Base-by-base conservation (phyloP, 306 rosid genomes). In the Hylodesmum podocarpum region DNA sequence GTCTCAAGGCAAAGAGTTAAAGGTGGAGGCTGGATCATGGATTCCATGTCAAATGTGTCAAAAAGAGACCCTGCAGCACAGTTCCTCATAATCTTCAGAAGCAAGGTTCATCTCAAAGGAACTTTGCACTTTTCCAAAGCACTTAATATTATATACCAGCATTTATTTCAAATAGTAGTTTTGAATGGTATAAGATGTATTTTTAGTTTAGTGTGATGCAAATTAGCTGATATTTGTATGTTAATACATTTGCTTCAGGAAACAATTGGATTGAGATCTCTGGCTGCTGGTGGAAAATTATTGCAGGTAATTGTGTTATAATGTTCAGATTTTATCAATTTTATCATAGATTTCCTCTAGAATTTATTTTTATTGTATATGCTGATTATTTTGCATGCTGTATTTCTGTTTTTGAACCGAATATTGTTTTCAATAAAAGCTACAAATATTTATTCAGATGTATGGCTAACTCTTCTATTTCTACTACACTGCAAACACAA, bases 51-150 rank as follows among this genome's bases (percentile, higher is more conserved):
- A 47, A 86, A 86, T 84, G 98, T 92, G 73, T 88, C 99, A 39
- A 91, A 90, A 89, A 89, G 98, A 78, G 99, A 96, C 67, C 99
- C 99, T 82, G 98, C 97, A 12, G 93, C 94, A 15, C 98, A 96
- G 89, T 96, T 96, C 81, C 88, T 92, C 43, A 87, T 91, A 80
- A 86, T 70, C 79, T 86, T 85, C 59, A 88, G 97, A 89, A 92
- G 86, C 91, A 96, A 92, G 99, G 99, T 96, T 79, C 40, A 88
- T 36, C 31, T 61, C 27, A 29, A 58, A 76, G 34, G 66, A 73
- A 62, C 73, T 55, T 78, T 40, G 59, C 19, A 65, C 29, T 57
- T 46, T 41, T 72, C 73, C 57, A 2, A 57, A 28, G 28, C 14
- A 4, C 22, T 58, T 58, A 15, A 74, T 53, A 18, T 39, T 34